phyloP scores from a whole-genome alignment of 352 stramenopile genomes.

The Phytopythium cucurbitacearum region DNA sequence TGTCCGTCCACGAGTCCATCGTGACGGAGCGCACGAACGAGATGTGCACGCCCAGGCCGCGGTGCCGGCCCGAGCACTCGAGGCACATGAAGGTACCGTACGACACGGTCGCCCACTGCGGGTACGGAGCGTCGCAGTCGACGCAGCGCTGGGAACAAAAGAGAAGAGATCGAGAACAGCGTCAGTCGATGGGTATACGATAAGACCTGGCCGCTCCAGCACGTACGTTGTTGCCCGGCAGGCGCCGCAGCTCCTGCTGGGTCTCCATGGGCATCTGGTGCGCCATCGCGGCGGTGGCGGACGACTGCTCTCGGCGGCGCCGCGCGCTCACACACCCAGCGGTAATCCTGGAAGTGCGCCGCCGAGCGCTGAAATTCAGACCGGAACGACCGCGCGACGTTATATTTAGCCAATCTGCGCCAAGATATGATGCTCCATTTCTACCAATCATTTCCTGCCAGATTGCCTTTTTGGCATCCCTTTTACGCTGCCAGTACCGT shows the following conservation, averaged over 20 bases:
- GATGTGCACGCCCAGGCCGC: conserved; percentile 90
- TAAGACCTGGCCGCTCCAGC: background rate
- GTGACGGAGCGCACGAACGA: conserved; percentile 89
- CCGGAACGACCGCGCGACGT: conserved; percentile 4
- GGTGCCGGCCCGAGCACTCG: conserved; percentile 92
- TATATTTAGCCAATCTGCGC: conserved; percentile 7
- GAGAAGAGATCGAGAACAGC: conserved; percentile 1
- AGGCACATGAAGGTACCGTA: conserved; percentile 96
- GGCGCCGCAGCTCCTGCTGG: conserved; percentile 78
- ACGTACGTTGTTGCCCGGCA: conserved; percentile 83
- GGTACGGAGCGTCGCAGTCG: conserved; percentile 93
- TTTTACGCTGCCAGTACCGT: background rate
- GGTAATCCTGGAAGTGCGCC: background rate
- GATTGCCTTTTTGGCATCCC: background rate
- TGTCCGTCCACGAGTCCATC: conserved; percentile 88
- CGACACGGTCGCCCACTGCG: conserved; percentile 92
- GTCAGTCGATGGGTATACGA: background rate
- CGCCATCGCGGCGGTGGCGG: conserved; percentile 22
- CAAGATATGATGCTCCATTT: background rate
- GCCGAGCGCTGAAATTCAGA: conserved; percentile 13
- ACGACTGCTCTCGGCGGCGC: no score
- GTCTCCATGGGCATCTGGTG: conserved; percentile 85
- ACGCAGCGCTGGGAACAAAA: conserved; percentile 73
- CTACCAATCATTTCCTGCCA: background rate
- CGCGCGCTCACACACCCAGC: no score